Evolutionary conservation across 2,329 filamentous ascomycete genomes (phyloP).

Genomic region (Fusarium sp.): DNA sequence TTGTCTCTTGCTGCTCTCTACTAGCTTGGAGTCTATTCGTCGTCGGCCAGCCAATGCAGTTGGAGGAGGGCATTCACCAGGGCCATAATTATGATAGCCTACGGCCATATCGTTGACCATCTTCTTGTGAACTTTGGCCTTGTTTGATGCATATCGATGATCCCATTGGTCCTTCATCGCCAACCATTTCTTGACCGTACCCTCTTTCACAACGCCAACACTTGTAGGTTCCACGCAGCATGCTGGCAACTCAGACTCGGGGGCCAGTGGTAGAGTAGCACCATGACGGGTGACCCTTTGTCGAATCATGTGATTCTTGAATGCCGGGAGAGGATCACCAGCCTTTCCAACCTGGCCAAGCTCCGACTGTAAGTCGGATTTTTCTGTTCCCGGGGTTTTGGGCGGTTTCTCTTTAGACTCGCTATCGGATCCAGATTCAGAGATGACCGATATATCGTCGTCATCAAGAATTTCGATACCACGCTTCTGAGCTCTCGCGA

Average conservation of each 20-base stretch:
- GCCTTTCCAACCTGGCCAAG: conserved; percentile 77
- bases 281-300: conserved; percentile 87
- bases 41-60: conserved; percentile 82
- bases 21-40: conserved; percentile 56
- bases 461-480: conserved; percentile 86
- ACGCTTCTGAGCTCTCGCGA: conserved; percentile 83
- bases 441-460: conserved; percentile 80
- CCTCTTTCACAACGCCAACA: conserved; percentile 83
- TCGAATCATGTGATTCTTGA: conserved; percentile 89
- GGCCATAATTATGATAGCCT: conserved; percentile 76
- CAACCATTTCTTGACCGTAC: conserved; percentile 86
- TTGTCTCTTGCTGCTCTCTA: conserved; percentile 61
- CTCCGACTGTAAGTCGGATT: conserved; percentile 32
- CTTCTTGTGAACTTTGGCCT: conserved; percentile 77
- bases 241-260: conserved; percentile 71
- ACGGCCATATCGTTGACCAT: conserved; percentile 77
- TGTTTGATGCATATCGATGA: conserved; percentile 74
- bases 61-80: conserved; percentile 82
- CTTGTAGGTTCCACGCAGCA: conserved; percentile 71
- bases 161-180: conserved; percentile 79
- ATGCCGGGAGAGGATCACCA: conserved; percentile 83
- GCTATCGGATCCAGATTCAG: conserved; percentile 61
- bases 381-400: conserved; percentile 34
- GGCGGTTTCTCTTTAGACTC: conserved; percentile 36
- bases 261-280: conserved; percentile 73